Evolutionary conservation across 2,329 filamentous ascomycete genomes (phyloP), one percentile per base, ranked within the genome.

Genomic region (Diaporthe citrichinensis): DNA sequence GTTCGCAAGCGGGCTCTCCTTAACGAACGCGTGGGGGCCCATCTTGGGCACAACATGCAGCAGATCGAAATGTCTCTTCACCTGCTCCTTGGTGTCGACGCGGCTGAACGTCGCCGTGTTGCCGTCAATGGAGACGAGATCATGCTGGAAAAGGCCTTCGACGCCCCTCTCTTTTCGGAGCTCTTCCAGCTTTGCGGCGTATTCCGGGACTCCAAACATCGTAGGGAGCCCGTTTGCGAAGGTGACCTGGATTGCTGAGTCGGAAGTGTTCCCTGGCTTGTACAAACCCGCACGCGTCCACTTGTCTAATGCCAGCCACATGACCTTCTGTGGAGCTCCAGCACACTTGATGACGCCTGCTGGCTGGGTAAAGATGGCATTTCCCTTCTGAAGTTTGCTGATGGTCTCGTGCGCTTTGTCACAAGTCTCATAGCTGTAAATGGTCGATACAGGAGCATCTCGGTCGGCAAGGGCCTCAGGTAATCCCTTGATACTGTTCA

Each of bases 171-270:
- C 78, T 72, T 79, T 79, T 20, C 83, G 82, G 34, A 85, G 77
- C 8, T 79, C 68, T 51, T 85, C 83, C 9, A 85, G 78, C 6
- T 79, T 83, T 51, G 82, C 79, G 3, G 79, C 80, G 74, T 85
- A 85, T 72, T 85, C 85, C 4, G 83, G 82, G 39, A 85, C 84
- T n/a, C 81, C 83, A 58, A 85, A 85, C 84, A 85, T 85, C 57
- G 79, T 82, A 17, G 81, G 73, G 28, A 78, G 78, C 17, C 84
- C 84, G 36, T 83, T 85, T 7, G 84, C 83, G 34, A 85, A 85
- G 9, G 79, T 79, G 1, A 81, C 79, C 28, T 81, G 76, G 58
- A 85, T 81, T 46, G 81, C 76, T 5, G 61, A 67, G 9, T 67
- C 44, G 25, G 61, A 51, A 14, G 28, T 8, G 8, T 67, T 49